Percentiles rank a stretch among this genome's conserved stretches.
phyloP scores from a whole-genome alignment of 2,329 filamentous ascomycete species.

The Chrysoporthe deuterocubensis region DNA sequence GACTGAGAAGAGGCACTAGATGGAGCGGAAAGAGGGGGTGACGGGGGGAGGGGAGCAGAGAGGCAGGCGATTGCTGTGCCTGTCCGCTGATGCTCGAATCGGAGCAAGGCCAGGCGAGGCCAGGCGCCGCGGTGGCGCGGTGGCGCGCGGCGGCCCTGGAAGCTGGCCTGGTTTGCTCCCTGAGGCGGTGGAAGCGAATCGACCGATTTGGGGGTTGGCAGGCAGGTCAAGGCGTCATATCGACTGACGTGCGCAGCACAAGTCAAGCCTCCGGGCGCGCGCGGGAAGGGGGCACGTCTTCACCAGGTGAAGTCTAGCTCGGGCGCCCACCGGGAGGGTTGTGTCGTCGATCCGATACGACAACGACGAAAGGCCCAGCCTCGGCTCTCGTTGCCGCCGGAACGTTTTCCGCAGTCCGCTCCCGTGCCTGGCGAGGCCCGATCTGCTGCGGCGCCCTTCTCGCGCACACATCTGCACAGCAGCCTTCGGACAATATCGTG shows the following conservation, averaged over 20 bases:
- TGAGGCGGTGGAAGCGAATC: no score
- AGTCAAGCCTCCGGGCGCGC: background rate
- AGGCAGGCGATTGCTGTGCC: conserved; percentile 2
- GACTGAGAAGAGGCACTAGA: background rate
- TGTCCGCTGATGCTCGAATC: background rate
- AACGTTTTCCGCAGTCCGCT: background rate
- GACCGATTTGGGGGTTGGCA: no score
- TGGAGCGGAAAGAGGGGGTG: background rate
- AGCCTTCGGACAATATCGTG: conserved; percentile 1
- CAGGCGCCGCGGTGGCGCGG: background rate
- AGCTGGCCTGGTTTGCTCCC: no score
- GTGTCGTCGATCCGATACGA: no score
- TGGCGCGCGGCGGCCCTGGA: no score
- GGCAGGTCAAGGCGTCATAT: background rate
- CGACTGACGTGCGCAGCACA: background rate
- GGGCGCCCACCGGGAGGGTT: no score
- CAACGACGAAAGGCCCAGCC: no score
- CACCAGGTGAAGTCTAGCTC: background rate
- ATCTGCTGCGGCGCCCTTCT: background rate
- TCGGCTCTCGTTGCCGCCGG: background rate
- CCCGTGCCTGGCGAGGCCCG: background rate
- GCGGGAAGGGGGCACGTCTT: background rate
- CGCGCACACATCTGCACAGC: background rate
- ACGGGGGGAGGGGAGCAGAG: background rate
- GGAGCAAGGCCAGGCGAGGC: background rate